phyloP scores from a whole-genome alignment of 1,284 basidiomycete genomes.

The Golubevia sp. region DNA sequence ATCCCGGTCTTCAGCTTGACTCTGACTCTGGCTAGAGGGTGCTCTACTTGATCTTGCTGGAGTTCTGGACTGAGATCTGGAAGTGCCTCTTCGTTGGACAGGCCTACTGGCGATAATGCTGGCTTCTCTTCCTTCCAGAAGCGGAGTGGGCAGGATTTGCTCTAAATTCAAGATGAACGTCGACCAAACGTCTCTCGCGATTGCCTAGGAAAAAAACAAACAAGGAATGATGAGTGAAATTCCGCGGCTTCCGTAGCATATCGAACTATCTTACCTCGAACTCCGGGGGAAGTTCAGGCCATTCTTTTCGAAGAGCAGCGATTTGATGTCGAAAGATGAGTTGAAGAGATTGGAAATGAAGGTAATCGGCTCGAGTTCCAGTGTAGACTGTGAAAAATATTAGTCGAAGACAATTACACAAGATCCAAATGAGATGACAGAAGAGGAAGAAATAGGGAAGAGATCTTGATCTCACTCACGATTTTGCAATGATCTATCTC shows the following conservation, averaged over 20 bases:
- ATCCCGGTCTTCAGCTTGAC: not conserved
- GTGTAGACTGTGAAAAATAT: not conserved
- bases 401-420: not conserved
- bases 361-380: slow-evolving; percentile 17
- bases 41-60: not conserved
- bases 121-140: not conserved
- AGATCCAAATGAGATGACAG: not conserved
- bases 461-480: not conserved
- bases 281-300: slow-evolving; percentile 26
- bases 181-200: not conserved
- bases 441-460: not conserved
- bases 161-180: not conserved
- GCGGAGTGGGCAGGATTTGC: not conserved
- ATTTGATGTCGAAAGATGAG: slow-evolving; percentile 41
- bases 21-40: not conserved
- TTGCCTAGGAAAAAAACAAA: not conserved
- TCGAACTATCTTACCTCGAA: slow-evolving; percentile 17
- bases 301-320: slow-evolving; percentile 18
- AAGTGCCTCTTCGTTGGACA: too few species aligned
- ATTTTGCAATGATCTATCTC: too few species aligned
- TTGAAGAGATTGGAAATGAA: slow-evolving; percentile 35
- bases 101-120: not conserved
- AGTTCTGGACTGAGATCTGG: not conserved
- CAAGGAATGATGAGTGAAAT: not conserved
- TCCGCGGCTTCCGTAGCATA: not conserved